These are phyloP conservation scores for Protostelium mycophagum DNA, from an alignment of 78 protist genomes.

Conservation along the genomic window DNA sequence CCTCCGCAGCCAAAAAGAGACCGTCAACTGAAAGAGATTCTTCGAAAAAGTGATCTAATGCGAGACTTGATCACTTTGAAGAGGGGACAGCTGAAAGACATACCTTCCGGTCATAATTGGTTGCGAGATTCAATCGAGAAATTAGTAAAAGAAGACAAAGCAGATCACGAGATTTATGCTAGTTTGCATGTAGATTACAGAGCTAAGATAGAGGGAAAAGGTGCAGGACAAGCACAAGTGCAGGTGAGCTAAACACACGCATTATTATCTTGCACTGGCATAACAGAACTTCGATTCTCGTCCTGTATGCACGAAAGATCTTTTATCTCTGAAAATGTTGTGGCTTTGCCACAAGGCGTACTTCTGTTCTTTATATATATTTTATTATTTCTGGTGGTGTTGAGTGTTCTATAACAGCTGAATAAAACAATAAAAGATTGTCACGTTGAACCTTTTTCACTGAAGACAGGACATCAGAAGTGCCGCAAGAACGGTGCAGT, in stretches of 20 bases:
- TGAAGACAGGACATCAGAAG: neutral
- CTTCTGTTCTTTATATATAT: too few species aligned
- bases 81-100: neutral
- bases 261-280: neutral
- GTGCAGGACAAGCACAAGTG: neutral
- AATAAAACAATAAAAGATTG: too few species aligned
- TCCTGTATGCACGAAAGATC: too few species aligned
- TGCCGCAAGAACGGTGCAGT: neutral
- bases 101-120: neutral
- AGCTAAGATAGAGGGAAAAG: neutral
- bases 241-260: neutral
- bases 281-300: too few species aligned
- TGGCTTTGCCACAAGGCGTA: too few species aligned
- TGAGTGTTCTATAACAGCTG: too few species aligned
- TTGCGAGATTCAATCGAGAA: neutral
- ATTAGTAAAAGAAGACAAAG: neutral
- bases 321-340: too few species aligned
- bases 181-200: neutral
- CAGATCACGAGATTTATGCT: neutral
- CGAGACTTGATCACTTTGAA: neutral
- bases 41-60: neutral
- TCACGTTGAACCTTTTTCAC: too few species aligned
- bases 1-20: neutral
- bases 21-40: neutral
- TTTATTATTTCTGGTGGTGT: too few species aligned